Percentiles rank a stretch among this genome's conserved stretches.
phyloP scores from a whole-genome alignment of 2,329 filamentous ascomycete genomes.

The Fusarium subtropicale region DNA sequence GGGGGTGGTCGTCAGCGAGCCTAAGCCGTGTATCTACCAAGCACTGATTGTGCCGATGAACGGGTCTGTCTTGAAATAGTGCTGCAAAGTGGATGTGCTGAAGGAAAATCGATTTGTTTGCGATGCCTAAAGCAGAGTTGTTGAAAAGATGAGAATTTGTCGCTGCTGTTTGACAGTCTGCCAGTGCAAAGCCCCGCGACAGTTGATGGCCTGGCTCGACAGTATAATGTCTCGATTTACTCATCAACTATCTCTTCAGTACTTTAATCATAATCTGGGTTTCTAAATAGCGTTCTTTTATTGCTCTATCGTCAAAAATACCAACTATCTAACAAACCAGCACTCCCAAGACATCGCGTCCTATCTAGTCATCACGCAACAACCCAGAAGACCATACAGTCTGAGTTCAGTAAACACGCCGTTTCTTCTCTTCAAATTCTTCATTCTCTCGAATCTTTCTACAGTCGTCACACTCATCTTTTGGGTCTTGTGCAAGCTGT shows the following conservation, averaged over 20 bases:
- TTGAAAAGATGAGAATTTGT: background rate
- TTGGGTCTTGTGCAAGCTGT: background rate
- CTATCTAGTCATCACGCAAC: background rate
- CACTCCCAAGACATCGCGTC: fast-evolving
- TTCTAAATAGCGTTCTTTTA: background rate
- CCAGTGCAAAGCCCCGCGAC: background rate
- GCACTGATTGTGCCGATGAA: background rate
- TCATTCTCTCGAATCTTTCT: background rate
- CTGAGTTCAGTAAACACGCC: too few species aligned
- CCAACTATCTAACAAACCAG: background rate
- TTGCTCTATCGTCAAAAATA: too few species aligned
- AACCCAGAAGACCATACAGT: background rate
- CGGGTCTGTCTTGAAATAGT: fast-evolving
- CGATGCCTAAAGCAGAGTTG: fast-evolving
- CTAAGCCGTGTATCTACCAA: background rate
- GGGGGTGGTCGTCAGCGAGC: background rate
- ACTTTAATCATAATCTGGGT: background rate
- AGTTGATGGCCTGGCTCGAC: background rate
- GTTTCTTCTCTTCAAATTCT: background rate
- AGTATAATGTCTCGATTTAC: too few species aligned
- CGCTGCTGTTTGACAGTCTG: background rate
- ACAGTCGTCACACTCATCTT: background rate
- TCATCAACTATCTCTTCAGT: background rate
- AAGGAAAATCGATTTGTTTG: fast-evolving
- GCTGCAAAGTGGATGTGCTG: fast-evolving